Conservation (phyloP, 2,329 filamentous ascomycete genomes). For the Ascochyta koolunga region DNA sequence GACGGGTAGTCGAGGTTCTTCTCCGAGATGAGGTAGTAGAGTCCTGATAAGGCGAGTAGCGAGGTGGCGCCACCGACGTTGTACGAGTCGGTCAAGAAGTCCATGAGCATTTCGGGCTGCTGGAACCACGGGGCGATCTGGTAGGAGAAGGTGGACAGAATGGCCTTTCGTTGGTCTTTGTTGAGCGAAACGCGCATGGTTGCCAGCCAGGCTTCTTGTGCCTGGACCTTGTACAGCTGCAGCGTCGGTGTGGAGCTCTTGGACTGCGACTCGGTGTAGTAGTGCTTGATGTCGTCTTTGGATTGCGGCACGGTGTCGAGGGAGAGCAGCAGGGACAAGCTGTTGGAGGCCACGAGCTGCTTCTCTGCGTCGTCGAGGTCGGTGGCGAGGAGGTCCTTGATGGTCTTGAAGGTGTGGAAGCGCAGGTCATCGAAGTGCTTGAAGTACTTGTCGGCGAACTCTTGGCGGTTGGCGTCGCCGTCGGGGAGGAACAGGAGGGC, state of each 20-base stretch:
- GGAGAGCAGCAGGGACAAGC: constrained; percentile 67
- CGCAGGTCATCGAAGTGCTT: constrained; percentile 83
- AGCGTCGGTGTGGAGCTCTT: constrained; percentile 66
- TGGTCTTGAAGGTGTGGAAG: constrained; percentile 77
- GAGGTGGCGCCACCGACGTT: constrained; percentile 85
- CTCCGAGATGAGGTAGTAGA: constrained; percentile 92
- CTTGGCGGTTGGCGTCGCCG: constrained; percentile 66
- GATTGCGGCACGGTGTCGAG: constrained; percentile 75
- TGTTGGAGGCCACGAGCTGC: constrained; percentile 52
- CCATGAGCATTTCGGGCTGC: constrained; percentile 87
- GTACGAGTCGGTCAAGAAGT: constrained; percentile 96
- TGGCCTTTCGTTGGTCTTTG: constrained; percentile 76
- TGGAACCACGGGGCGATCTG: constrained; percentile 88
- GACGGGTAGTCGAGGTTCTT: constrained; percentile 95
- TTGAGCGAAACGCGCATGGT: constrained; percentile 71
- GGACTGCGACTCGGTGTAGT: constrained; percentile 70
- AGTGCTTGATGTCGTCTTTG: constrained; percentile 69
- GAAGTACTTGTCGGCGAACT: constrained; percentile 79
- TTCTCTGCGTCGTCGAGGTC: constrained; percentile 30
- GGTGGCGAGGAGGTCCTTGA: constrained; percentile 63
- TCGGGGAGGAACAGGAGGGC: constrained; percentile 65
- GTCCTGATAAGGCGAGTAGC: constrained; percentile 84
- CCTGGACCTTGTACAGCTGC: constrained; percentile 75
- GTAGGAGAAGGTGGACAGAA: constrained; percentile 76
- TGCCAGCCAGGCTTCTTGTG: constrained; percentile 85